phyloP scores from a whole-genome alignment of 768 basidiomycete species.

The Trametes gibbosa region DNA sequence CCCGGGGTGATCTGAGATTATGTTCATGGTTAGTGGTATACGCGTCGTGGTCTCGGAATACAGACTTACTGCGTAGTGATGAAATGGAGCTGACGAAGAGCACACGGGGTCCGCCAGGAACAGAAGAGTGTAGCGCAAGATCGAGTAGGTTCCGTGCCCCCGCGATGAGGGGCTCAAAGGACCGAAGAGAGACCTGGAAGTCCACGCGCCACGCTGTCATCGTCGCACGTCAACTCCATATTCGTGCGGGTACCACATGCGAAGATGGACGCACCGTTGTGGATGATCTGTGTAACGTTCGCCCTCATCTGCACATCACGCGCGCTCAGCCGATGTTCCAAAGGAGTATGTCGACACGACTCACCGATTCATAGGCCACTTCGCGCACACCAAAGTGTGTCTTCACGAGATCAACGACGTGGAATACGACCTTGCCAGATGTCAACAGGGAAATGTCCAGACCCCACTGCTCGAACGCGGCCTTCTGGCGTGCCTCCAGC shows the following conservation, averaged over 20 bases:
- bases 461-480: constrained; percentile 16
- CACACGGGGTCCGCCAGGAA: constrained; percentile 23
- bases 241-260: too few relatives aligned
- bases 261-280: constrained; percentile 29
- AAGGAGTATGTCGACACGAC: too few relatives aligned
- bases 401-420: constrained; percentile 13
- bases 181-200: constrained; percentile 38
- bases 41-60: neutral
- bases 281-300: constrained; percentile 36
- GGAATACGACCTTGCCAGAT: constrained; percentile 7
- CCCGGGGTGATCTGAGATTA: neutral
- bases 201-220: constrained; percentile 43
- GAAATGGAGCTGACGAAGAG: constrained; percentile 16
- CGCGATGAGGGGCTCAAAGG: constrained; percentile 37
- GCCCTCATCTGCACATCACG: neutral
- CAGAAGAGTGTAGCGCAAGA: constrained; percentile 4
- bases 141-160: constrained; percentile 19
- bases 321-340: too few relatives aligned
- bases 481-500: constrained; percentile 10
- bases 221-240: too few relatives aligned
- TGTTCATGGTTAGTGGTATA: too few relatives aligned
- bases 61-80: constrained; percentile 7
- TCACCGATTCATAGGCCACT: constrained; percentile 16
- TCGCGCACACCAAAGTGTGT: constrained; percentile 9
- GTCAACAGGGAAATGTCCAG: constrained; percentile 11